Evolutionary conservation across 2,329 filamentous ascomycete genomes (phyloP).

Genomic region (Tetracladium maxilliforme): DNA sequence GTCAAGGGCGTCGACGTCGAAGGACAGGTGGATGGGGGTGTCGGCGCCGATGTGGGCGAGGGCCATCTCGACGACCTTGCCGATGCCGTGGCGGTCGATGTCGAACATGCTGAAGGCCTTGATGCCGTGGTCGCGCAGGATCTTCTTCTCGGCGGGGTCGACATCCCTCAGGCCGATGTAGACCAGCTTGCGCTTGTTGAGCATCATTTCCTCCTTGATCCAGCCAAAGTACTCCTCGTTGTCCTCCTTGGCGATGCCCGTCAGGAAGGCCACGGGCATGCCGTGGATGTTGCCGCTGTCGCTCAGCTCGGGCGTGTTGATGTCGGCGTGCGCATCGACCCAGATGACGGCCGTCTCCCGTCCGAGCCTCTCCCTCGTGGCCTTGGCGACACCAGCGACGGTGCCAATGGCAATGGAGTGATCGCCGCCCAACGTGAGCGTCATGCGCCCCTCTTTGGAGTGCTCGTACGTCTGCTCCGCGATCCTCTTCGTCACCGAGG

Average conservation of each 20-base stretch:
- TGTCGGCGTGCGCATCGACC: constrained; percentile 97
- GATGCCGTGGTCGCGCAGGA: constrained; percentile 76
- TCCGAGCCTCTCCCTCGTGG: constrained; percentile 66
- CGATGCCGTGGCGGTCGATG: constrained; percentile 90
- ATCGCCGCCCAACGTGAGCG: constrained; percentile 88
- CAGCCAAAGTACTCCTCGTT: constrained; percentile 77
- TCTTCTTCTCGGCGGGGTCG: constrained; percentile 84
- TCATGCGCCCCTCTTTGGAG: constrained; percentile 68
- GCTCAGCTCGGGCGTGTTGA: constrained; percentile 88
- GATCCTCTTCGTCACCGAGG: constrained; percentile 68
- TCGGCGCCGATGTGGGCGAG: constrained; percentile 87
- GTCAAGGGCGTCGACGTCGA: constrained; percentile 93
- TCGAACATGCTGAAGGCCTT: constrained; percentile 99
- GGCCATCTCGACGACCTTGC: constrained; percentile 96
- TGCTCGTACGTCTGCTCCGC: constrained; percentile 78
- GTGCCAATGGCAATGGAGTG: constrained; percentile 95
- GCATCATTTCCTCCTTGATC: constrained; percentile 57
- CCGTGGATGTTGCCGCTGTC: constrained; percentile 91
- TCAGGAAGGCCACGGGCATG: constrained; percentile 90
- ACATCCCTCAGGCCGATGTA: constrained; percentile 95
- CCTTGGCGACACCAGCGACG: constrained; percentile 74
- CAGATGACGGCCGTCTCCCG: constrained; percentile 90
- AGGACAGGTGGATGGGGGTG: constrained; percentile 92
- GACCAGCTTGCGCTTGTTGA: constrained; percentile 72
- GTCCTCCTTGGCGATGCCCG: constrained; percentile 66